Conservation (phyloP, 352 stramenopile genomes). For the Pythium monospermum region DNA sequence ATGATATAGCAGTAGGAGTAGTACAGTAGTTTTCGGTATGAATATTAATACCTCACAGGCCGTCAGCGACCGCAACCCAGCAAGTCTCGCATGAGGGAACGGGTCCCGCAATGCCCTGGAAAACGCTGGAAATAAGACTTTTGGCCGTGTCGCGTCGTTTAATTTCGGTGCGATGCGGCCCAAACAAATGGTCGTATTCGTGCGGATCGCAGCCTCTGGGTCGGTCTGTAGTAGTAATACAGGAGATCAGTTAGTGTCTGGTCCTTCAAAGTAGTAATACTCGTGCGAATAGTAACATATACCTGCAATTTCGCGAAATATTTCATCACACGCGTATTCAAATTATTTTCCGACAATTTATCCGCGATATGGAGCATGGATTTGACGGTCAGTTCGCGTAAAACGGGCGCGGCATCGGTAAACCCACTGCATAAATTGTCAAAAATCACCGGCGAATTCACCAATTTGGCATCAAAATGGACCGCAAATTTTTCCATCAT, state of each 20-base stretch:
- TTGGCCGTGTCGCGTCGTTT: conserved; percentile 79
- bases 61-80: conserved; percentile 74
- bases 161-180: conserved; percentile 86
- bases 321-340: conserved; percentile 92
- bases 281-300: background rate
- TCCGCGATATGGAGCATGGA: conserved; percentile 90
- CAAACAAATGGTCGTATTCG: conserved; percentile 92
- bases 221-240: conserved; percentile 45
- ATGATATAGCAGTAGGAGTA: too few species aligned
- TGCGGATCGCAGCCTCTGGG: conserved; percentile 88
- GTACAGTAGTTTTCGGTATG: conserved; percentile 1
- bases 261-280: too few species aligned
- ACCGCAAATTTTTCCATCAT: conserved; percentile 89
- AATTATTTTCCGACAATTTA: conserved; percentile 86
- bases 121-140: conserved; percentile 88
- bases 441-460: conserved; percentile 89
- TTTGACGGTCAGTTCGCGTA: conserved; percentile 91
- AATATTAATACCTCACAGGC: conserved; percentile 64
- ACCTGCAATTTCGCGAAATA: conserved; percentile 91
- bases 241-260: background rate
- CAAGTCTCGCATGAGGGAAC: conserved; percentile 86
- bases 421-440: conserved; percentile 91
- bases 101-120: conserved; percentile 76
- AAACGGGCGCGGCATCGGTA: conserved; percentile 79
- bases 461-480: conserved; percentile 86